Conservation (phyloP, 768 basidiomycete species). For the Panaeolus cyanescens region DNA sequence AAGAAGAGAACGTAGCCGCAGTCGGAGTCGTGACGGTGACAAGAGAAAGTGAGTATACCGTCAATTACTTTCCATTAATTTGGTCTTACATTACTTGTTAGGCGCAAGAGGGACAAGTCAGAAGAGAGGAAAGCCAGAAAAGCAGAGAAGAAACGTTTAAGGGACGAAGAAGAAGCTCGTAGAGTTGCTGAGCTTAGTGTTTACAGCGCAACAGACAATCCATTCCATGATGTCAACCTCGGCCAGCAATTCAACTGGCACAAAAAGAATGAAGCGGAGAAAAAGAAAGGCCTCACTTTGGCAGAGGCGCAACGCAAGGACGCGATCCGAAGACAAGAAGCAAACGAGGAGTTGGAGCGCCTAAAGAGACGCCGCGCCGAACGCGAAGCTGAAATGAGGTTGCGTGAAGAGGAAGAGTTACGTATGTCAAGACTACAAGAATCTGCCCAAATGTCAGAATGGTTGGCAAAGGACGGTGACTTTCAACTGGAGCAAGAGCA, state of each 20-base stretch:
- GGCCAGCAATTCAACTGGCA: constrained; percentile 98
- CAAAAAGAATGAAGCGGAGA: constrained; percentile 97
- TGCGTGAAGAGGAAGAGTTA: constrained; percentile 92
- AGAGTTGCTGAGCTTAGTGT: constrained; percentile 94
- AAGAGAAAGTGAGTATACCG: constrained; percentile 44
- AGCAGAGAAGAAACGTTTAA: constrained; percentile 81
- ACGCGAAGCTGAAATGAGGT: constrained; percentile 83
- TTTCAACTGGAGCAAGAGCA: constrained; percentile 97
- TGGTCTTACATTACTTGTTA: constrained; percentile 26
- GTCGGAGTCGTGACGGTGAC: constrained; percentile 39
- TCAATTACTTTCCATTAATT: constrained; percentile 8
- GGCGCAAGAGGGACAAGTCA: constrained; percentile 86
- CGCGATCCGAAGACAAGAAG: constrained; percentile 80
- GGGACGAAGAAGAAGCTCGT: constrained; percentile 88
- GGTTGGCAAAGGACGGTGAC: constrained; percentile 95
- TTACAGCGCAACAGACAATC: constrained; percentile 96
- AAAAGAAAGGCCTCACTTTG: constrained; percentile 78
- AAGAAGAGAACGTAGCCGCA: constrained; percentile 38
- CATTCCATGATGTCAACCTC: constrained; percentile 97
- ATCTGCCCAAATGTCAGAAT: constrained; percentile 97
- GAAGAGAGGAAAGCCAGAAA: constrained; percentile 84
- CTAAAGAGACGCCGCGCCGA: constrained; percentile 90
- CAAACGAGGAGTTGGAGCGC: constrained; percentile 92
- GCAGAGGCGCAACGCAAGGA: constrained; percentile 83
- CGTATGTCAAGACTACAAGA: constrained; percentile 88